phyloP scores from a whole-genome alignment of 2,329 filamentous ascomycete genomes.

The Fusarium chuoi region DNA sequence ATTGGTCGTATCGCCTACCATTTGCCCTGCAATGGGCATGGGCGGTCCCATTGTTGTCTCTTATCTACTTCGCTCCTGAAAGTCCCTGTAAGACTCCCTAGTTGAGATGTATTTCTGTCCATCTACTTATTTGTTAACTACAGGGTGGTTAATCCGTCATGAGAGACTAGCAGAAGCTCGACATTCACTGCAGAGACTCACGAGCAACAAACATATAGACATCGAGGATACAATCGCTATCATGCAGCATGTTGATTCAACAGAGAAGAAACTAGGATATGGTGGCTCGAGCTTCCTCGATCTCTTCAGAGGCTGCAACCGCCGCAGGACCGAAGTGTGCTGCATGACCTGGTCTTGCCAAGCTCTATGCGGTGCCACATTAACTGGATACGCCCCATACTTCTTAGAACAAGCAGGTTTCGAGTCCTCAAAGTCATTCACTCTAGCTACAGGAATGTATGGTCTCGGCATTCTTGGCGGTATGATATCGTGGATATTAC shows the following conservation, averaged over 20 bases:
- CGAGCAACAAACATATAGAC: slow-evolving; percentile 36
- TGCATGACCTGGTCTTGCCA: slow-evolving; percentile 37
- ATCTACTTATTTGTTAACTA: background rate
- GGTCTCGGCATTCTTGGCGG: slow-evolving; percentile 53
- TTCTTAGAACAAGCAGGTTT: slow-evolving; percentile 56
- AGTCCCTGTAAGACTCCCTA: slow-evolving; percentile 38
- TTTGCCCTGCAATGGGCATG: slow-evolving; percentile 55
- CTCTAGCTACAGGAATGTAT: slow-evolving; percentile 51
- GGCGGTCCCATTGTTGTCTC: slow-evolving; percentile 48
- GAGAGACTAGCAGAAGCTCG: slow-evolving; percentile 45
- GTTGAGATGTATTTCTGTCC: accelerated
- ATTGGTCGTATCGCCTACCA: slow-evolving; percentile 37
- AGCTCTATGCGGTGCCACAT: slow-evolving; percentile 24
- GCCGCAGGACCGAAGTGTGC: slow-evolving; percentile 37
- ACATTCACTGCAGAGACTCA: slow-evolving; percentile 44
- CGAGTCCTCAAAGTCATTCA: slow-evolving; percentile 48
- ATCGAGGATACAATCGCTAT: slow-evolving; percentile 55
- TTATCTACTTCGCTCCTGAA: slow-evolving; percentile 51
- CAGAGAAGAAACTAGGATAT: slow-evolving; percentile 51
- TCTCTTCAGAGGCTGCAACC: slow-evolving; percentile 26
- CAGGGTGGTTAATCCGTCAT: slow-evolving; percentile 50
- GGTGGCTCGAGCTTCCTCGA: slow-evolving; percentile 42
- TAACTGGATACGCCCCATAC: slow-evolving; percentile 43
- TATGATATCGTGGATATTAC: slow-evolving; percentile 51
- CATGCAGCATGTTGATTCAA: slow-evolving; percentile 52